A percentile compares a stretch with the other conserved stretches of the same genome.
Evolutionary conservation across 1,139 yeast species (phyloP).

Genomic region (Saccharomyces hybrid): DNA sequence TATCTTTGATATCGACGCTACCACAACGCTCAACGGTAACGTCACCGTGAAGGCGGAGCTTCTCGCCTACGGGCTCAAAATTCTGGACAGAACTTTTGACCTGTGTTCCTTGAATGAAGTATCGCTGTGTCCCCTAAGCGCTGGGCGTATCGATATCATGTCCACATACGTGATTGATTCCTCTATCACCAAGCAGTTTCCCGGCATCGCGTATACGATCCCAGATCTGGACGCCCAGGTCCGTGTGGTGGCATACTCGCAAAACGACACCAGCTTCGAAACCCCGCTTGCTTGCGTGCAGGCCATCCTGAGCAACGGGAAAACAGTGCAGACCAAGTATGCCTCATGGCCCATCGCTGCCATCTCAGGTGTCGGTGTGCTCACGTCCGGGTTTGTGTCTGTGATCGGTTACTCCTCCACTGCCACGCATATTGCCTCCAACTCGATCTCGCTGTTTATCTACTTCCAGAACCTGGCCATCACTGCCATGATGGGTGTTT

Average conservation of each 20-base stretch:
- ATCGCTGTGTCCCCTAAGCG: constrained; percentile 71
- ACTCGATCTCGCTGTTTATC: constrained; percentile 83
- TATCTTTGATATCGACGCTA: constrained; percentile 63
- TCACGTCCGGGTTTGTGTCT: constrained; percentile 81
- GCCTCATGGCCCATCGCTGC: constrained; percentile 98
- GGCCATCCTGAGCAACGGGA: constrained; percentile 79
- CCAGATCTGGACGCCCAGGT: constrained; percentile 96
- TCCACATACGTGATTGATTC: constrained; percentile 42
- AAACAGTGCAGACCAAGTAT: constrained; percentile 88
- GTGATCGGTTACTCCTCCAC: constrained; percentile 86
- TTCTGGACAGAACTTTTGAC: constrained; percentile 47
- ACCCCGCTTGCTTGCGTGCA: constrained; percentile 83
- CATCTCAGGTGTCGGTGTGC: constrained; percentile 76
- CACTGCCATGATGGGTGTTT: constrained; percentile 93
- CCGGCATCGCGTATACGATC: constrained; percentile 76
- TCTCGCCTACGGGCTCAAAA: constrained; percentile 78
- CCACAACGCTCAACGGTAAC: constrained; percentile 70
- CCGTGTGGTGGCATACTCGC: constrained; percentile 55
- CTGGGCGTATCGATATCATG: constrained; percentile 77
- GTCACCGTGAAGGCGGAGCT: constrained; percentile 60
- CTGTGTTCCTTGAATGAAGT: constrained; percentile 56
- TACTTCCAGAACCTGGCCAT: constrained; percentile 93
- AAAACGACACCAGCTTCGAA: constrained; percentile 33
- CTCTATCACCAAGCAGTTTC: constrained; percentile 48
- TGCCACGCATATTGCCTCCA: constrained; percentile 95